Percentiles rank a stretch among this genome's conserved stretches.
These are phyloP conservation scores for Rhodomyrtus psidioides DNA, from an alignment of 441 rosid genomes.

Conservation along the genomic window DNA sequence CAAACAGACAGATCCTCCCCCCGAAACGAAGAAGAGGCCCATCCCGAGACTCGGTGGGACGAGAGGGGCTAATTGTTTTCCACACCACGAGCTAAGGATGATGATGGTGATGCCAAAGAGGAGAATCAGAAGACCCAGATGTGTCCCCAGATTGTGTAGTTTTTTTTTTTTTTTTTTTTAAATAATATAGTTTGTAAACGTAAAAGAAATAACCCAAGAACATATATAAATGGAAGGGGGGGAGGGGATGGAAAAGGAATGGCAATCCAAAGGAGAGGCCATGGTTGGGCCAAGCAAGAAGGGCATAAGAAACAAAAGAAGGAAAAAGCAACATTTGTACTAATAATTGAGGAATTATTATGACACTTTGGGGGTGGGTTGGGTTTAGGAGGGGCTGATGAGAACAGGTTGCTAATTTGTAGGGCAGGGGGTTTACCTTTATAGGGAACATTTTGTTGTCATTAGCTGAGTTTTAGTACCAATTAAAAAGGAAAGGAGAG, in stretches of 20 bases:
- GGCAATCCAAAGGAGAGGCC: slow-evolving; percentile 14
- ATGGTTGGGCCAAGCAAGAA: slow-evolving; percentile 22
- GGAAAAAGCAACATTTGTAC: slow-evolving; percentile 14
- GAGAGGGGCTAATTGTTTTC: not conserved
- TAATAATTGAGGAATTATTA: slow-evolving; percentile 40
- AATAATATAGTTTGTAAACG: not conserved
- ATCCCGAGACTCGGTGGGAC: not conserved
- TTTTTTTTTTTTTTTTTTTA: no score
- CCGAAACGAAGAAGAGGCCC: not conserved
- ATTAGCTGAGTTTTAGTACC: slow-evolving; percentile 8
- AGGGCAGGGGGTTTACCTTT: slow-evolving; percentile 2
- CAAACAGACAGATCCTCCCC: not conserved
- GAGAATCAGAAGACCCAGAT: not conserved
- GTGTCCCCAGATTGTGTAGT: not conserved
- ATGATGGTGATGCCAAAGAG: slow-evolving; percentile 14
- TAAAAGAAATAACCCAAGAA: not conserved
- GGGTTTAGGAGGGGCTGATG: slow-evolving; percentile 6
- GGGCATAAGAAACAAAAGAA: slow-evolving; percentile 16
- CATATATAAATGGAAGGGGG: not conserved
- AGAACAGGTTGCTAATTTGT: slow-evolving; percentile 20
- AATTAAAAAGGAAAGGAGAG: not conserved
- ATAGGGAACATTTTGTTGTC: not conserved
- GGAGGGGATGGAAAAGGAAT: slow-evolving; percentile 2
- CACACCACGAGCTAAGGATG: not conserved
- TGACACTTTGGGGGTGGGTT: slow-evolving; percentile 1